These are phyloP conservation scores for Ormosia emarginata DNA, from an alignment of 306 rosid genomes.

Conservation along the genomic window DNA sequence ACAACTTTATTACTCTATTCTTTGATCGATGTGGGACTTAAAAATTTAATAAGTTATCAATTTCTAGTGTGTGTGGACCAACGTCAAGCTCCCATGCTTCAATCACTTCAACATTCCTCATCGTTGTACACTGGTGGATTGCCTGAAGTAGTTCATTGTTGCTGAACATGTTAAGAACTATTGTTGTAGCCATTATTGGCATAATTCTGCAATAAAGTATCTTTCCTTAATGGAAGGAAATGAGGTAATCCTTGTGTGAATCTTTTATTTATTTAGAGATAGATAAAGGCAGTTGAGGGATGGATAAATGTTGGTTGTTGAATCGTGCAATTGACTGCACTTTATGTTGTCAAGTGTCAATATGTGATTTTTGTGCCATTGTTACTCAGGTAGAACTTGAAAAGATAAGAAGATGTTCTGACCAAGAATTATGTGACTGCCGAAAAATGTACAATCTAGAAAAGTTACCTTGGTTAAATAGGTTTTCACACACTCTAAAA, in stretches of 20 bases:
- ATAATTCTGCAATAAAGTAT: slow-evolving; percentile 70
- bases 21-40: too few relatives aligned
- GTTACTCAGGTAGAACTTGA: slow-evolving; percentile 59
- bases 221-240: slow-evolving; percentile 51
- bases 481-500: slow-evolving; percentile 62
- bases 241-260: slow-evolving; percentile 51
- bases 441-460: slow-evolving; percentile 37
- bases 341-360: slow-evolving; percentile 10
- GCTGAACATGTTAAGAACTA: slow-evolving; percentile 87
- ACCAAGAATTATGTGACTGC: slow-evolving; percentile 69
- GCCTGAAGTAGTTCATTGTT: slow-evolving; percentile 68
- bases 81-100: too few relatives aligned
- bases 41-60: too few relatives aligned
- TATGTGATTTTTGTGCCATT: slow-evolving; percentile 24
- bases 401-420: slow-evolving; percentile 59
- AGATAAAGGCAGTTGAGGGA: slow-evolving; percentile 1
- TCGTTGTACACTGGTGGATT: slow-evolving; percentile 69
- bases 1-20: too few relatives aligned
- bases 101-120: too few relatives aligned
- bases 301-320: slow-evolving; percentile 6
- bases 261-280: slow-evolving; percentile 12
- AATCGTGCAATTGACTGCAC: slow-evolving; percentile 17
- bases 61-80: too few relatives aligned
- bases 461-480: slow-evolving; percentile 77
- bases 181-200: slow-evolving; percentile 85